These are phyloP conservation scores for Claviceps capensis DNA, from an alignment of 2,329 filamentous ascomycete genomes.

Conservation along the genomic window DNA sequence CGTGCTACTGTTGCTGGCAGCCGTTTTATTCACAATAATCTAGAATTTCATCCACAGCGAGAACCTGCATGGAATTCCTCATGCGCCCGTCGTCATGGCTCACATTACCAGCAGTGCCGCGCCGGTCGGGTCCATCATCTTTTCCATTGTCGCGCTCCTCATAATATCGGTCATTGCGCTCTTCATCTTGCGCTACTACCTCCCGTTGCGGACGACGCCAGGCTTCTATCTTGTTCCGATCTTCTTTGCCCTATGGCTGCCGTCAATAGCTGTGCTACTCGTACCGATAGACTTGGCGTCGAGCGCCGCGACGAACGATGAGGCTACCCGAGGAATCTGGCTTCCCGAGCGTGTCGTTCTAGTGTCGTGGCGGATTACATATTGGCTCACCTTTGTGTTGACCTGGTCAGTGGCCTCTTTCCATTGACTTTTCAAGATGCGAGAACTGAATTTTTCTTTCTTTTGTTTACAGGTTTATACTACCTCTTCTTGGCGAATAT, in stretches of 20 bases:
- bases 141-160: slow-evolving; percentile 59
- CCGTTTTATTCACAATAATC: neutral
- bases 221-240: slow-evolving; percentile 83
- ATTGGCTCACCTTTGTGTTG: slow-evolving; percentile 91
- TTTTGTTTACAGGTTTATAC: slow-evolving; percentile 51
- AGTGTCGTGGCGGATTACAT: slow-evolving; percentile 87
- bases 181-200: slow-evolving; percentile 74
- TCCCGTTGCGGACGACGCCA: slow-evolving; percentile 80
- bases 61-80: slow-evolving; percentile 15
- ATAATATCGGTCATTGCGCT: slow-evolving; percentile 65
- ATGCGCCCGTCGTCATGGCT: slow-evolving; percentile 29
- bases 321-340: slow-evolving; percentile 69
- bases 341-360: slow-evolving; percentile 64
- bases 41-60: neutral
- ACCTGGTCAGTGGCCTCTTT: slow-evolving; percentile 54
- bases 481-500: slow-evolving; percentile 88
- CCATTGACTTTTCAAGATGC: neutral
- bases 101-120: slow-evolving; percentile 39
- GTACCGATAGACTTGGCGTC: slow-evolving; percentile 94
- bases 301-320: slow-evolving; percentile 59
- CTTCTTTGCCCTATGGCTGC: slow-evolving; percentile 89
- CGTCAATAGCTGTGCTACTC: slow-evolving; percentile 78
- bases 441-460: neutral
- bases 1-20: no score
- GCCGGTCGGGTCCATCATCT: slow-evolving; percentile 66